These are phyloP conservation scores for Kentomonas sorsogonicus DNA, from an alignment of 208 protist species.

Conservation along the genomic window DNA sequence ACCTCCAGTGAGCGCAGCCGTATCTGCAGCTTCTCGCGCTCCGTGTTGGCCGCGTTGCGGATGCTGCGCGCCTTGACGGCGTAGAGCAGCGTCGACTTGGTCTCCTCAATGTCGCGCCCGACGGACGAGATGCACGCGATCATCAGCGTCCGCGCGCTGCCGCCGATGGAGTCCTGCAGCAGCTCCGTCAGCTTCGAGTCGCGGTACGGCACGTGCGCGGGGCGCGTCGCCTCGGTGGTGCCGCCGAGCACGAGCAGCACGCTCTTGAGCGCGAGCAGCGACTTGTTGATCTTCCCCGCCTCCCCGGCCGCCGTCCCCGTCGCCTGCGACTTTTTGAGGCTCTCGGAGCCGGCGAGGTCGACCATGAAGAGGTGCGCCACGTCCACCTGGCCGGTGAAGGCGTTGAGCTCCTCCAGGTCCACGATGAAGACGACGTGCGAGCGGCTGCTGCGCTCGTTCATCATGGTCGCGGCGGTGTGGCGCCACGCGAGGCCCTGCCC, in stretches of 20 bases:
- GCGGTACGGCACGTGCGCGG: constrained; percentile 90
- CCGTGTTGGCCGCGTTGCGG: constrained; percentile 86
- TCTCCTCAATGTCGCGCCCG: constrained; percentile 94
- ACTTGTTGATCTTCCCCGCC: constrained; percentile 91
- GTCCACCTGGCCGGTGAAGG: constrained; percentile 82
- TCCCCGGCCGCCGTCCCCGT: constrained; percentile 81
- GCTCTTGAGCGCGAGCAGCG: constrained; percentile 91
- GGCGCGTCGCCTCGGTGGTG: constrained; percentile 73
- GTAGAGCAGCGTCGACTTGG: constrained; percentile 94
- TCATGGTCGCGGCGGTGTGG: constrained; percentile 89
- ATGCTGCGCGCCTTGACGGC: constrained; percentile 93
- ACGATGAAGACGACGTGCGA: constrained; percentile 96
- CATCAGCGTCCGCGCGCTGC: constrained; percentile 90
- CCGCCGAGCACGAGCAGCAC: constrained; percentile 88
- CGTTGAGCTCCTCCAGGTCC: constrained; percentile 84
- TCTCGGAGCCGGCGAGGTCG: constrained; percentile 94
- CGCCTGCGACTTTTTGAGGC: constrained; percentile 90
- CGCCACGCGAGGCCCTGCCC: constrained; percentile 58
- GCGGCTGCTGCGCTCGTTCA: constrained; percentile 96
- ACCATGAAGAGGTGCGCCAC: constrained; percentile 94
- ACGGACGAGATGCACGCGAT: constrained; percentile 93
- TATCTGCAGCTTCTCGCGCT: constrained; percentile 74
- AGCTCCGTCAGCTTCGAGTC: constrained; percentile 94
- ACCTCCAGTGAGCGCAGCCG: constrained; percentile 78
- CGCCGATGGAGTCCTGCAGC: constrained; percentile 92